Conservation (phyloP, 2,329 filamentous ascomycete genomes). For the Aspergillus fumigatus region DNA sequence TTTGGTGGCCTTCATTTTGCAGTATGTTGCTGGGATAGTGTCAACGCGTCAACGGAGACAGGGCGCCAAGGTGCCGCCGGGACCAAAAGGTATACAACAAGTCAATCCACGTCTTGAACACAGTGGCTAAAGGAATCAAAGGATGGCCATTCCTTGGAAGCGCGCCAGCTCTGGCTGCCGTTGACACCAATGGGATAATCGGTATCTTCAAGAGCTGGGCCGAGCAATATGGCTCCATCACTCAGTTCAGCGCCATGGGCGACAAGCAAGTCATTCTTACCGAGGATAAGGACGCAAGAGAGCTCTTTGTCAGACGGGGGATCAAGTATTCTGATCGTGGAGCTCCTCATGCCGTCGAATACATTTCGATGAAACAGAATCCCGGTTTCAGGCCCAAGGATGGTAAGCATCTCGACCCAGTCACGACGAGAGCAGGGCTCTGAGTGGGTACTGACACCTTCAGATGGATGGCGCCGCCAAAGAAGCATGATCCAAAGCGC, state of each 20-base stretch:
- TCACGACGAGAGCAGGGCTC: background rate
- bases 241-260: constrained; percentile 4
- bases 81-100: background rate
- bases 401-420: background rate
- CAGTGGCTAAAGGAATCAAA: background rate
- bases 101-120: background rate
- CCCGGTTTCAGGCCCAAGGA: constrained; percentile 4
- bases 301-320: constrained; percentile 4
- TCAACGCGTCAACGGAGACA: background rate
- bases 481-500: constrained; percentile 3
- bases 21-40: background rate
- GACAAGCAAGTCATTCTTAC: constrained; percentile 2
- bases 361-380: constrained; percentile 4
- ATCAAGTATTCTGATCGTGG: constrained; percentile 3
- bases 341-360: constrained; percentile 3
- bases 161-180: background rate
- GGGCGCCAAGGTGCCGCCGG: background rate
- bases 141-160: background rate
- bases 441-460: background rate
- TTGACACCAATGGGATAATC: background rate
- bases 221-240: constrained; percentile 1
- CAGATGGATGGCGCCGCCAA: constrained; percentile 5
- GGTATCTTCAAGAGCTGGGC: background rate
- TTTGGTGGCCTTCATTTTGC: background rate
- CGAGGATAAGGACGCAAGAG: constrained; percentile 1